Conservation (phyloP, 768 basidiomycete species). For the Agrocybe praecox region DNA sequence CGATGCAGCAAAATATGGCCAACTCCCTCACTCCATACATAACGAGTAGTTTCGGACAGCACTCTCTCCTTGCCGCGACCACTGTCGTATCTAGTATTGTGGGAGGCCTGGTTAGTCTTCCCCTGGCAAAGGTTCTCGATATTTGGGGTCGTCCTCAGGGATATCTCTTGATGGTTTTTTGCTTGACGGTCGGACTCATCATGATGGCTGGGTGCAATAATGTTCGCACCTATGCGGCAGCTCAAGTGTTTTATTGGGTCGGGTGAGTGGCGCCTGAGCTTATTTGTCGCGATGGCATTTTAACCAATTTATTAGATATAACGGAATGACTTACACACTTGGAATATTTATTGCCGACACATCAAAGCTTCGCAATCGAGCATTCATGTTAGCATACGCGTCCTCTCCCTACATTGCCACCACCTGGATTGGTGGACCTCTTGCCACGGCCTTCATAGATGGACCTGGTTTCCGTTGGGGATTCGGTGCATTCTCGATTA, state of each 20-base stretch:
- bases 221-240: slow-evolving; percentile 1
- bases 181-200: slow-evolving; percentile 1
- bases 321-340: not conserved
- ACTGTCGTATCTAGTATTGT: slow-evolving; percentile 2
- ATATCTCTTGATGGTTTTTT: slow-evolving; percentile 1
- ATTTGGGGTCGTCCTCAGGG: slow-evolving; percentile 7
- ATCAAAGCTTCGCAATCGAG: not conserved
- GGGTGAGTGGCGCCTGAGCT: not conserved
- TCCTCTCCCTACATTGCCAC: slow-evolving; percentile 2
- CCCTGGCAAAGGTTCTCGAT: slow-evolving; percentile 2
- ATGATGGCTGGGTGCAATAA: slow-evolving; percentile 5
- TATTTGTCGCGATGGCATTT: not conserved
- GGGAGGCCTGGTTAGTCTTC: not conserved
- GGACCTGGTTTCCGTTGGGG: slow-evolving; percentile 5
- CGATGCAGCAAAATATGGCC: slow-evolving; percentile 3
- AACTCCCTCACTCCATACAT: not conserved
- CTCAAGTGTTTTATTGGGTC: slow-evolving; percentile 5
- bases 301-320: not conserved
- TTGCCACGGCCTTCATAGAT: not conserved
- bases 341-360: slow-evolving; percentile 4
- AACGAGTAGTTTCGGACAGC: not conserved
- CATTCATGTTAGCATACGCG: slow-evolving; percentile 2
- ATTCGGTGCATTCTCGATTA: not conserved
- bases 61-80: not conserved
- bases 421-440: slow-evolving; percentile 4